phyloP scores from a whole-genome alignment of 306 rosid species.

The Prunus salicina region DNA sequence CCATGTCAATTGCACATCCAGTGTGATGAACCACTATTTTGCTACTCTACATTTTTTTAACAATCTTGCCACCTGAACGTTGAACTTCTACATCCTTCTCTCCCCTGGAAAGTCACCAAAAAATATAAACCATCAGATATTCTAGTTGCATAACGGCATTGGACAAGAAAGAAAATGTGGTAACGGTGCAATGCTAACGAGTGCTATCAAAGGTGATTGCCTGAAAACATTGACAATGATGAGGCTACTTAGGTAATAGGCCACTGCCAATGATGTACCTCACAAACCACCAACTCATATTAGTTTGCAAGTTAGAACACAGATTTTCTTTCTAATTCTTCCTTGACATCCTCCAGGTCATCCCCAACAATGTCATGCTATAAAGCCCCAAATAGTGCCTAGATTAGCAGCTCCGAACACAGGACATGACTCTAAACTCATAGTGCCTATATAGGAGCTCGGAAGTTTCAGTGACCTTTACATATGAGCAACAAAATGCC shows the following conservation, averaged over 20 bases:
- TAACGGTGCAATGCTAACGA: background rate
- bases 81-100: conserved; percentile 16
- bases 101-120: conserved; percentile 19
- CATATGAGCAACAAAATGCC: background rate
- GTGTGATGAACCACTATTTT: conserved; percentile 12
- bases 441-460: background rate
- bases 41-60: conserved; percentile 24
- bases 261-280: background rate
- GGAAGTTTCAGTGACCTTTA: background rate
- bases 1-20: conserved; percentile 18
- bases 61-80: background rate
- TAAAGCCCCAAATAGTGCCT: background rate
- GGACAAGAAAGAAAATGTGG: background rate
- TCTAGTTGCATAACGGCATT: background rate
- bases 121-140: conserved; percentile 27
- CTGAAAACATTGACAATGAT: background rate
- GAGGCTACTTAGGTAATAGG: background rate
- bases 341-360: background rate
- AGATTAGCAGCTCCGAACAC: background rate
- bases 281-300: background rate
- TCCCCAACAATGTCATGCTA: background rate
- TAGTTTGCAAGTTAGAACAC: background rate
- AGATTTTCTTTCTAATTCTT: background rate
- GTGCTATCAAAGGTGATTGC: background rate
- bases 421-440: background rate